Percentiles rank a stretch among this genome's conserved stretches.
Conservation (phyloP, 345 rosid genomes). For the Pistacia vera region DNA sequence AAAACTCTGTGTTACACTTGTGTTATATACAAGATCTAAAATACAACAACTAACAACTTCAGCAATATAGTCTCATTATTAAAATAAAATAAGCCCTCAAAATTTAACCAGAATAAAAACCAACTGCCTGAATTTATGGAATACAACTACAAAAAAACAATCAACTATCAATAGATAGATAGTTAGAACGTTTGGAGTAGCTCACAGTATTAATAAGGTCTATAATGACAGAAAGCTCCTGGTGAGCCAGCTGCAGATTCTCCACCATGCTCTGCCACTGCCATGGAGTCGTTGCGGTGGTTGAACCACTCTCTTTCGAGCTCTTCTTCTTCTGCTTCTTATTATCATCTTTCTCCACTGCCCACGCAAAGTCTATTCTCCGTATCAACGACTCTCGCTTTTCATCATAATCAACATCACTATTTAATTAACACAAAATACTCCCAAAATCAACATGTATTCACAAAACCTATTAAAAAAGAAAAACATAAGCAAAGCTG, state of each 20-base stretch:
- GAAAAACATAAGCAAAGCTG: background rate
- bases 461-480: background rate
- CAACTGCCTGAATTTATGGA: background rate
- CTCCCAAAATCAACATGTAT: background rate
- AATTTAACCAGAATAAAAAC: background rate
- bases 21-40: background rate
- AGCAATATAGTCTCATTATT: background rate
- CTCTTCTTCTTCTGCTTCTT: slow-evolving; percentile 67
- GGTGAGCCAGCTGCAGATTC: slow-evolving; percentile 88
- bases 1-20: background rate
- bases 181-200: slow-evolving; percentile 6
- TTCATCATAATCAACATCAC: slow-evolving; percentile 78
- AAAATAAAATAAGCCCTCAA: slow-evolving; percentile 2
- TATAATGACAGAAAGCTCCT: slow-evolving; percentile 83
- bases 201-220: slow-evolving; percentile 92
- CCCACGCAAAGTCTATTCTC: slow-evolving; percentile 90
- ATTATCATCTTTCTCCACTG: slow-evolving; percentile 70
- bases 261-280: slow-evolving; percentile 91
- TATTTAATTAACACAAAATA: slow-evolving; percentile 18
- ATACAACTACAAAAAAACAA: background rate
- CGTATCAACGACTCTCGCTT: slow-evolving; percentile 77
- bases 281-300: slow-evolving; percentile 46
- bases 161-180: slow-evolving; percentile 5
- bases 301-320: slow-evolving; percentile 49
- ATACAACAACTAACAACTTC: background rate